Conservation (phyloP, 2,329 filamentous ascomycete genomes). For the Neofusicoccum laricinum region DNA sequence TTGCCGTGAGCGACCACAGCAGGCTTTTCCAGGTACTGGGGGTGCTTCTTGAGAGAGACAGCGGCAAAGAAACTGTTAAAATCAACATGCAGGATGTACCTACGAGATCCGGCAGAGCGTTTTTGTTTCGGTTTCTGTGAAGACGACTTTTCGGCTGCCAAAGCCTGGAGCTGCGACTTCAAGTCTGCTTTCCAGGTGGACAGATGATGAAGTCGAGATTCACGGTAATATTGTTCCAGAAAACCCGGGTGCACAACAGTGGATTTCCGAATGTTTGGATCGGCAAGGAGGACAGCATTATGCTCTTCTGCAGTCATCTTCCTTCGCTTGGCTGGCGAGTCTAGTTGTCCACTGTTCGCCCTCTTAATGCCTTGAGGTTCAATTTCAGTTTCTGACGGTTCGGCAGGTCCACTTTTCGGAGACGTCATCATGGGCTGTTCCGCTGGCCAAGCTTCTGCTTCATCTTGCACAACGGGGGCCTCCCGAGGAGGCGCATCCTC, state of each 20-base stretch:
- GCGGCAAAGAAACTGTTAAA: slow-evolving; percentile 99
- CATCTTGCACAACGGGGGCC: background rate
- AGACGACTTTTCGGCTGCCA: slow-evolving; percentile 67
- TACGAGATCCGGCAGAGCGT: slow-evolving; percentile 60
- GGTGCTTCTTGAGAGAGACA: slow-evolving; percentile 76
- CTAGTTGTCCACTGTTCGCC: background rate
- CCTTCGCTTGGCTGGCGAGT: slow-evolving; percentile 30
- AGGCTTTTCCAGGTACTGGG: slow-evolving; percentile 74
- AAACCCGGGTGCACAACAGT: slow-evolving; percentile 93
- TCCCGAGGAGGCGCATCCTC: slow-evolving; percentile 18
- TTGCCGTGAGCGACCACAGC: slow-evolving; percentile 84
- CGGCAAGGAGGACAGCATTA: slow-evolving; percentile 78
- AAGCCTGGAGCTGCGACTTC: slow-evolving; percentile 80
- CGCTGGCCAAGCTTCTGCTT: slow-evolving; percentile 17
- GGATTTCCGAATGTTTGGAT: slow-evolving; percentile 81
- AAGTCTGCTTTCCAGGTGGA: slow-evolving; percentile 96
- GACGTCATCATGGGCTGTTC: slow-evolving; percentile 24
- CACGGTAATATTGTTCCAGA: slow-evolving; percentile 88
- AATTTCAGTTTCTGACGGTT: background rate
- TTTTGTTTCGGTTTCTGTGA: slow-evolving; percentile 52
- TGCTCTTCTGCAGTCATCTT: slow-evolving; percentile 84
- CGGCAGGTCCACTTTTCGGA: slow-evolving; percentile 29
- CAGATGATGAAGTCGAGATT: slow-evolving; percentile 90
- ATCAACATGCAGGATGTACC: slow-evolving; percentile 92
- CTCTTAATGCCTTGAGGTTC: background rate